phyloP scores from a whole-genome alignment of 2,329 filamentous ascomycete genomes.

The Colletotrichum australisinense region DNA sequence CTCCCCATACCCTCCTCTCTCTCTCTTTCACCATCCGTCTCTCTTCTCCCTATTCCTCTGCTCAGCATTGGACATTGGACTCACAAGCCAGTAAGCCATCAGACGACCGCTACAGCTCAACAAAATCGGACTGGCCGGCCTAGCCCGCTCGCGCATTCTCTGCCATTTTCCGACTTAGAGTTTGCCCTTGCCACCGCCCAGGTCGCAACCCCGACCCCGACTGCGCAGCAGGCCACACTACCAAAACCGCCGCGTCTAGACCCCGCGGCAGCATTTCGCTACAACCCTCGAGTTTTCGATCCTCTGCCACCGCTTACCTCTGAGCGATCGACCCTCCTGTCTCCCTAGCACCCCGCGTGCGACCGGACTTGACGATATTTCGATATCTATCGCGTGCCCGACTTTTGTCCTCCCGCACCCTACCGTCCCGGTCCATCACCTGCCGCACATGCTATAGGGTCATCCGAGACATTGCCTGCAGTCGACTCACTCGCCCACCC shows the following conservation, averaged over 20 bases:
- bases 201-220: slow-evolving; percentile 32
- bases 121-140: slow-evolving; percentile 31
- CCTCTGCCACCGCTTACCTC: slow-evolving; percentile 7
- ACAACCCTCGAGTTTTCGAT: slow-evolving; percentile 26
- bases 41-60: background rate
- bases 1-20: background rate
- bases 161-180: slow-evolving; percentile 29
- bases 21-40: background rate
- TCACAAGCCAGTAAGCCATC: background rate
- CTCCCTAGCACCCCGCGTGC: background rate
- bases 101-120: background rate
- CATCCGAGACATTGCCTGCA: background rate
- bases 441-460: slow-evolving; percentile 14
- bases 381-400: slow-evolving; percentile 11
- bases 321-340: slow-evolving; percentile 22
- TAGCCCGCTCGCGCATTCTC: slow-evolving; percentile 23
- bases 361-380: slow-evolving; percentile 1
- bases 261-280: slow-evolving; percentile 24
- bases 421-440: background rate
- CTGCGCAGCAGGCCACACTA: slow-evolving; percentile 26
- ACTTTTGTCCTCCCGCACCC: background rate
- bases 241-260: slow-evolving; percentile 28
- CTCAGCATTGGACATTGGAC: background rate
- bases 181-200: slow-evolving; percentile 35
- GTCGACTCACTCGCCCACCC: background rate